Evolutionary conservation across 108 stramenopile species (phyloP).

Genomic region (Fragilaria crotonensis): DNA sequence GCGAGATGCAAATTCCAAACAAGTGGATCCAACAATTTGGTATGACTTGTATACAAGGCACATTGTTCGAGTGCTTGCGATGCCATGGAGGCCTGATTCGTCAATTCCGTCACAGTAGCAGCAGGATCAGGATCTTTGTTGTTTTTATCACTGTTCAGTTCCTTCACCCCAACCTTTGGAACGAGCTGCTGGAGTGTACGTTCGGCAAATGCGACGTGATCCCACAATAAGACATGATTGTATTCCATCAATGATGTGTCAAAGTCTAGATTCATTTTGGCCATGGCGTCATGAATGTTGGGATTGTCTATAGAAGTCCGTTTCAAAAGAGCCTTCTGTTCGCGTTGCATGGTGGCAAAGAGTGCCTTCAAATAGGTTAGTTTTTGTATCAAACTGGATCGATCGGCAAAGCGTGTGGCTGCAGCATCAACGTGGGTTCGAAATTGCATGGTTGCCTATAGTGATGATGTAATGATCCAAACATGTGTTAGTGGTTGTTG

Average conservation of each 20-base stretch:
- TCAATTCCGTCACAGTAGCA: not conserved
- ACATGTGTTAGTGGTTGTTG: not conserved
- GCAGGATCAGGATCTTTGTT: not conserved
- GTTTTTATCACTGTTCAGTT: too few relatives aligned
- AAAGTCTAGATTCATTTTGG: not conserved
- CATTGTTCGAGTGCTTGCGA: not conserved
- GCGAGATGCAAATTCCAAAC: conserved; percentile 2
- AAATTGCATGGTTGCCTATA: conserved; percentile 1
- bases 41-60: too few relatives aligned
- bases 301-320: not conserved
- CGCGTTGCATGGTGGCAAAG: conserved; percentile 5
- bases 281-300: not conserved
- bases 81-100: not conserved
- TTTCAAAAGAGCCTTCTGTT: conserved; percentile 1
- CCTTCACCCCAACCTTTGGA: too few relatives aligned
- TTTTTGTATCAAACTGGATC: conserved; percentile 1
- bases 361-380: not conserved
- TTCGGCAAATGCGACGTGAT: not conserved
- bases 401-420: not conserved
- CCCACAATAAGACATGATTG: not conserved
- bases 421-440: not conserved
- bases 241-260: not conserved
- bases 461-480: not conserved
- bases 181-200: not conserved
- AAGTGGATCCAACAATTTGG: not conserved